phyloP scores from a whole-genome alignment of 202 grass and related monocot genomes.

The Zoysia matrella region DNA sequence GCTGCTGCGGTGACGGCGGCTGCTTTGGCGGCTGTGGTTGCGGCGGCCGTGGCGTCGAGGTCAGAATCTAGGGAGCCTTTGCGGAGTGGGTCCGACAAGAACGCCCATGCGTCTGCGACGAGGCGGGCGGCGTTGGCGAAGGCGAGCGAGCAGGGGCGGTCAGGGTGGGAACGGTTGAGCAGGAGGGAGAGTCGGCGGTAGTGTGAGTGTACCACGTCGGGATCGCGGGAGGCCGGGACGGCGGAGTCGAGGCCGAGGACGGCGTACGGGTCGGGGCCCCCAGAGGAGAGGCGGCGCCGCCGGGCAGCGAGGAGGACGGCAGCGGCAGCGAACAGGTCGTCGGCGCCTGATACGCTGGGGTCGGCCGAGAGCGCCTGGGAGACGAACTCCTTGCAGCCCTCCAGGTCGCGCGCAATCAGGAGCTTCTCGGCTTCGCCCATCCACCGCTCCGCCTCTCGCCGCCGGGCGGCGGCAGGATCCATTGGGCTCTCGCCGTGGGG shows the following conservation, averaged over 20 bases:
- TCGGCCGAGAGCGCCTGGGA: not conserved
- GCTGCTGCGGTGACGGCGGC: not conserved
- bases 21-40: constrained; percentile 15
- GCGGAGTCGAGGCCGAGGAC: not conserved
- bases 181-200: too few relatives aligned
- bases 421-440: constrained; percentile 31
- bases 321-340: not conserved
- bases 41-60: not conserved
- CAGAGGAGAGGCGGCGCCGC: not conserved
- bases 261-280: not conserved
- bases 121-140: constrained; percentile 48
- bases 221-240: too few relatives aligned
- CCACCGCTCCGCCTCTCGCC: constrained; percentile 21
- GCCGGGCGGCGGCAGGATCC: constrained; percentile 20
- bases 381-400: not conserved
- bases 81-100: constrained; percentile 35
- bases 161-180: too few relatives aligned
- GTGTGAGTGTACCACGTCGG: too few relatives aligned
- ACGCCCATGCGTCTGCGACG: constrained; percentile 56
- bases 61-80: too few relatives aligned
- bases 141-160: constrained; percentile 27
- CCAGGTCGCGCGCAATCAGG: constrained; percentile 36
- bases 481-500: constrained; percentile 10
- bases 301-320: not conserved
- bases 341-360: not conserved